Evolutionary conservation across 129 eudicot species (phyloP), one percentile per base, ranked within the genome.

Genomic region (Flaveria bidentis): DNA sequence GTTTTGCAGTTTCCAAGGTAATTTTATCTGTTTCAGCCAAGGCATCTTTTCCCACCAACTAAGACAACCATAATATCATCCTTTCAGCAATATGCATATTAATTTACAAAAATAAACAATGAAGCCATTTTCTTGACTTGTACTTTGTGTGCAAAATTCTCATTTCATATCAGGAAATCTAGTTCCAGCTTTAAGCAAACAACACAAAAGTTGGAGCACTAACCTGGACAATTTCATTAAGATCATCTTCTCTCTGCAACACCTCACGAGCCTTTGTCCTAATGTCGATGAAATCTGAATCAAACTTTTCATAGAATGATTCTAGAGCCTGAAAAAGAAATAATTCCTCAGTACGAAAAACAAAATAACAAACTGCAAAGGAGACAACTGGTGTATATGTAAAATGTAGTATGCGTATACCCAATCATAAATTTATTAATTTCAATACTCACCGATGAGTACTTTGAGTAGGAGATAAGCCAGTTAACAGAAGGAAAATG

Each of bases 241-340:
- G 89, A 67, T 95, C 99, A 65, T 95, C 99, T 76, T 91, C 99
- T 84, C 99, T 95, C 87, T 95, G 99, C 77, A 95, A 82, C 62
- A 95, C 96, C 82, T 95, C 99, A 85, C 99, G 99, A 17, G 99
- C 99, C 84, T 95, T 95, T 71, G 99, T 95, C 89, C 99, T 83
- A 67, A 95, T 95, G 81, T 86, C 87, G 39, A 95, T 95, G 73
- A 95, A 95, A 81, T 95, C 99, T 20, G 96, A 82, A 87, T 95
- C 99, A 25, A 95, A 95, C 88, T 95, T 88, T 83, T 95, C 99
- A 84, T 95, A 95, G 63, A 85, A 95, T 10, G 97, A 86, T 80
- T 95, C 97, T 78, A 95, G 74, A 41, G 99, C 99, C 99, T 95
- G 89, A 44, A 81, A 67, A 80, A 62, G 18, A 62, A 67, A 57